These are phyloP conservation scores for Schwanniomyces sp. DNA, from an alignment of 805 yeast species.

Conservation along the genomic window DNA sequence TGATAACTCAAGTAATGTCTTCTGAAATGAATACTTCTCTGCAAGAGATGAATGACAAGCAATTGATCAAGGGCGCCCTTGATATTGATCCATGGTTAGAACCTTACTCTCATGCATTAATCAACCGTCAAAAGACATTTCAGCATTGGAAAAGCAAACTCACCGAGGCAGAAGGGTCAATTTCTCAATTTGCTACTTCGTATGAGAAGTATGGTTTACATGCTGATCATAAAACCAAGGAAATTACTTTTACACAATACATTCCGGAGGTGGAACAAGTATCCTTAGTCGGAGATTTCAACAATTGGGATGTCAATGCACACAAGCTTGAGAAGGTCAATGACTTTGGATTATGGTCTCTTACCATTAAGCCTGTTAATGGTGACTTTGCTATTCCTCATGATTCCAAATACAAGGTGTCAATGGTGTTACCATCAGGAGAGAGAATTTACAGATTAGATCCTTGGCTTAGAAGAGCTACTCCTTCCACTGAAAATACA, in stretches of 20 bases:
- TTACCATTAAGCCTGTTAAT: conserved; percentile 55
- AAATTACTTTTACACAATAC: conserved; percentile 74
- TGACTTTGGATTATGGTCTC: conserved; percentile 68
- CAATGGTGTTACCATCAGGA: conserved; percentile 65
- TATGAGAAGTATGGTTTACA: conserved; percentile 79
- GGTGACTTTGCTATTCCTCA: conserved; percentile 74
- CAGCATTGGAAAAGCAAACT: conserved; percentile 61
- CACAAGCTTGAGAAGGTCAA: conserved; percentile 57
- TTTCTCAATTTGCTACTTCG: conserved; percentile 71
- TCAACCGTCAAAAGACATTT: conserved; percentile 65
- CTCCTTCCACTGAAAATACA: conserved; percentile 56
- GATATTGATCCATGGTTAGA: conserved; percentile 83
- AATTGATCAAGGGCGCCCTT: conserved; percentile 54
- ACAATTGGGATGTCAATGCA: conserved; percentile 66
- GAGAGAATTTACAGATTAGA: conserved; percentile 78
- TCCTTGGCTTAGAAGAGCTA: conserved; percentile 85
- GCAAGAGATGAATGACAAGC: not conserved
- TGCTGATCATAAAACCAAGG: conserved; percentile 49
- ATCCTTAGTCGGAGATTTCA: conserved; percentile 88
- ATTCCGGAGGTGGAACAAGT: conserved; percentile 84
- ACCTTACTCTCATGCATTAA: conserved; percentile 70
- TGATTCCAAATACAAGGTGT: conserved; percentile 73
- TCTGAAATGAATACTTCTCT: not conserved
- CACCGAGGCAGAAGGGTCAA: conserved; percentile 53
- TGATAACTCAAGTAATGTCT: not conserved